Evolutionary conservation across 345 rosid genomes (phyloP).

Genomic region (Camelina sativa): DNA sequence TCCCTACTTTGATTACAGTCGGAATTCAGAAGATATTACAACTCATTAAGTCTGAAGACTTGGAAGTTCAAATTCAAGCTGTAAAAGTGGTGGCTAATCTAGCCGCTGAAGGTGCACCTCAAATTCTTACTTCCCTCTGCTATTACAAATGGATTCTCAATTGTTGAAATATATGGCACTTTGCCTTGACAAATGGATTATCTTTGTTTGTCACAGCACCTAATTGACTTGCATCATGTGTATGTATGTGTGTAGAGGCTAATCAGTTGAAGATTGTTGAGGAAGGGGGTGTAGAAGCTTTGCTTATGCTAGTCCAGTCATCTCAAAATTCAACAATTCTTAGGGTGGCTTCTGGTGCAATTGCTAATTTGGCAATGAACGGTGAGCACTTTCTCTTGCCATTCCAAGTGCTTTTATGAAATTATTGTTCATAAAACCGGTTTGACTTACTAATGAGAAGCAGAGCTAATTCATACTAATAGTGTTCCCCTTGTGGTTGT

Average conservation of each 20-base stretch:
- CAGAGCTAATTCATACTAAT: background rate
- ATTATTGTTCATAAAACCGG: background rate
- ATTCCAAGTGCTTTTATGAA: constrained; percentile 24
- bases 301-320: constrained; percentile 67
- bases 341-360: constrained; percentile 96
- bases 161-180: background rate
- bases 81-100: constrained; percentile 96
- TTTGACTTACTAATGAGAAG: constrained; percentile 5
- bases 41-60: constrained; percentile 76
- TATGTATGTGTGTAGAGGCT: constrained; percentile 54
- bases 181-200: background rate
- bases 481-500: constrained; percentile 4
- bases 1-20: constrained; percentile 53
- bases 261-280: constrained; percentile 90
- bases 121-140: background rate
- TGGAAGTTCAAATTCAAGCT: constrained; percentile 87
- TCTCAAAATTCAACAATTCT: constrained; percentile 79
- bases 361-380: constrained; percentile 96
- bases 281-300: constrained; percentile 91
- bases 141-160: background rate
- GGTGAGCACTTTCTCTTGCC: constrained; percentile 51
- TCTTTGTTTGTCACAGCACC: background rate
- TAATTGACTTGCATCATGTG: constrained; percentile 23
- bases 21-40: constrained; percentile 87
- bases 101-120: constrained; percentile 84